A percentile compares a stretch with the other conserved stretches of the same genome.
Conservation (phyloP, 1,139 yeast genomes). For the Diutina mesorugosa region DNA sequence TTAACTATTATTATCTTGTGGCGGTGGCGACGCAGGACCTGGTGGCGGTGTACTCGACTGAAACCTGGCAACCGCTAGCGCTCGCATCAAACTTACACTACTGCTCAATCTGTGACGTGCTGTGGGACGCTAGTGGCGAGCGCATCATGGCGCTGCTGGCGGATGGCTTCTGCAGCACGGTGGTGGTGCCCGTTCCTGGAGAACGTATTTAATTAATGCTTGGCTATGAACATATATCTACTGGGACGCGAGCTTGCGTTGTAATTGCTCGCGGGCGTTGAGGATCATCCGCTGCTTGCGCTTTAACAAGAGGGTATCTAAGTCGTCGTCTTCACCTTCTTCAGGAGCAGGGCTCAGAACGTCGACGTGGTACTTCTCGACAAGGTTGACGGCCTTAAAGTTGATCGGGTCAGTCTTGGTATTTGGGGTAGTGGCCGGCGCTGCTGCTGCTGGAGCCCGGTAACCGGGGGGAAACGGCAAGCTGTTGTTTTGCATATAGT, state of each 20-base stretch:
- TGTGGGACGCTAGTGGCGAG: conserved; percentile 77
- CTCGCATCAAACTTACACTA: conserved; percentile 72
- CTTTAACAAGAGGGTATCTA: conserved; percentile 1
- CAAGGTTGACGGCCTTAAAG: conserved; percentile 13
- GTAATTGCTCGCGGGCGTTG: not conserved
- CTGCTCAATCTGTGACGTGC: conserved; percentile 73
- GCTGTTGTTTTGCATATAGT: conserved; percentile 48
- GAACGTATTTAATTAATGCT: not conserved
- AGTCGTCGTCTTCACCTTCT: not conserved
- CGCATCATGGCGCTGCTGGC: conserved; percentile 69
- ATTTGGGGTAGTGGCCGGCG: not conserved
- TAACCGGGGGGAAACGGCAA: conserved; percentile 56
- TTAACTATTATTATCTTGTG: conserved; percentile 72
- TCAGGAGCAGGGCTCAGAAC: conserved; percentile 4
- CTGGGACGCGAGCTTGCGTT: not conserved
- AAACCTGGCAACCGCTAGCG: conserved; percentile 54
- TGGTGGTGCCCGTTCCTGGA: not conserved
- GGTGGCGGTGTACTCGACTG: conserved; percentile 75
- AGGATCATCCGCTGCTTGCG: conserved; percentile 1
- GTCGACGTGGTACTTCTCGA: conserved; percentile 24
- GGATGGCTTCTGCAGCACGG: conserved; percentile 65
- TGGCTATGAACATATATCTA: not conserved
- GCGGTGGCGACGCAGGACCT: conserved; percentile 92
- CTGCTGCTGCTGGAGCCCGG: not conserved
- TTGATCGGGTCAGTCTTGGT: not conserved